These are phyloP conservation scores for Trichosporon sp. DNA, from an alignment of 1,284 basidiomycete species.

Conservation along the genomic window DNA sequence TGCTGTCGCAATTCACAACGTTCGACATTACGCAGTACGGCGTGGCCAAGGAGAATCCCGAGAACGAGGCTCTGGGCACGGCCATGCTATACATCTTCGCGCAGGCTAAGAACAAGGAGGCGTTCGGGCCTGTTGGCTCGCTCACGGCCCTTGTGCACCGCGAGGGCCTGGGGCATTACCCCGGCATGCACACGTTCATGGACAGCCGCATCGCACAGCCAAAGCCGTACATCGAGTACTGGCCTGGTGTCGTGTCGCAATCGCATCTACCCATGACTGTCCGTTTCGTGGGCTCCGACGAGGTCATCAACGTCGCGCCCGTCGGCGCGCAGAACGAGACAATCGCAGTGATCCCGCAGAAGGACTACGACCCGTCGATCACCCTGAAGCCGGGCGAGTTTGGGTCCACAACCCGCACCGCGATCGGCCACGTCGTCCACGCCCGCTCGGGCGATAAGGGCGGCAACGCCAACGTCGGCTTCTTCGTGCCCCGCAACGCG, in stretches of 20 bases:
- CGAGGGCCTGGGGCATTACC: slow-evolving; percentile 35
- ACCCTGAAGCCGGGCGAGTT: slow-evolving; percentile 18
- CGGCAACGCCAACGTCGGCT: slow-evolving; percentile 39
- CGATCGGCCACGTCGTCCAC: slow-evolving; percentile 39
- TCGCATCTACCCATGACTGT: slow-evolving; percentile 27
- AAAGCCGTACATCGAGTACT: slow-evolving; percentile 34
- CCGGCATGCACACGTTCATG: slow-evolving; percentile 31
- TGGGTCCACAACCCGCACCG: slow-evolving; percentile 33
- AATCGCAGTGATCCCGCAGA: slow-evolving; percentile 18
- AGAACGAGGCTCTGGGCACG: slow-evolving; percentile 35
- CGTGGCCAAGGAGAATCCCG: slow-evolving; percentile 30
- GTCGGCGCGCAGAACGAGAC: background rate
- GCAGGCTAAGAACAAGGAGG: slow-evolving; percentile 33
- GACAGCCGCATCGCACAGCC: slow-evolving; percentile 22
- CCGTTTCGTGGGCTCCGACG: slow-evolving; percentile 24
- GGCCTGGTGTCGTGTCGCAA: slow-evolving; percentile 27
- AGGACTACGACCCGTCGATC: slow-evolving; percentile 26
- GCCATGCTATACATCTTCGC: slow-evolving; percentile 39
- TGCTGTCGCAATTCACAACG: slow-evolving; percentile 21
- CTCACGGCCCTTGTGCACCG: slow-evolving; percentile 29
- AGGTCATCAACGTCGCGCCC: slow-evolving; percentile 22
- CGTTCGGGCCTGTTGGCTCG: slow-evolving; percentile 23
- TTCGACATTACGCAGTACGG: slow-evolving; percentile 40
- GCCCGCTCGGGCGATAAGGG: slow-evolving; percentile 43
- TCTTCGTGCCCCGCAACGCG: slow-evolving; percentile 36